Evolutionary conservation across 177 flowering plant species (phyloP), one percentile per base, ranked within the genome.

Genomic region (Telopea speciosissima): DNA sequence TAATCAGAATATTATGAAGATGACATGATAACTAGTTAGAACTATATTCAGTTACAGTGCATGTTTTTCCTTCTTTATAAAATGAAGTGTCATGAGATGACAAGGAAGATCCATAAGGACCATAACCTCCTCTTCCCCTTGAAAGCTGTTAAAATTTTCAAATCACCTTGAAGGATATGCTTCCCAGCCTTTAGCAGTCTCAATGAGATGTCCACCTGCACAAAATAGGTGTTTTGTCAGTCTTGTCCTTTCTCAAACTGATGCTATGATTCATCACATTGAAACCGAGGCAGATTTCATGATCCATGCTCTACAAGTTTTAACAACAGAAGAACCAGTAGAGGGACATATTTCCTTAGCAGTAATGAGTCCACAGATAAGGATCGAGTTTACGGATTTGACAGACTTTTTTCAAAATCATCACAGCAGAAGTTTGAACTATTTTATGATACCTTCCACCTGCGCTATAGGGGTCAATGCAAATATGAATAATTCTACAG

Each of bases 111-210:
- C 24, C 23, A 22, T 64, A 63, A 64, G 52, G 24, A 10, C 24
- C 23, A 22, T 64, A 64, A 22, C 63, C 60, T 40, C 40, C 26
- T 61, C 62, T 23, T 25, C 21, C 22, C 12, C 24, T 62, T 28
- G 31, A 24, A 13, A 24, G 26, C 5, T 21, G 54, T 44, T 22
- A 16, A 45, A 76, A 59, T 28, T 36, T 5, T 65, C 8, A 62
- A 73, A 66, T 80, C 68, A 93, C 98, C 98, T 90, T 94, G 98
- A 73, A 94, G 84, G 14, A 94, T 97, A 81, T 94, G 97, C 79
- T 94, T 94, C 78, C 98, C 97, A 33, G 86, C 93, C 84, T 83
- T 89, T 24, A 92, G 86, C 81, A 94, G 78, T 81, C 81, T 90
- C 72, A 92, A 72, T 28, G 98, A 90, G 58, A 87, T 82, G 67